Conservation (phyloP, 495 filamentous ascomycete genomes). For the Opeltia flavorubescens region DNA sequence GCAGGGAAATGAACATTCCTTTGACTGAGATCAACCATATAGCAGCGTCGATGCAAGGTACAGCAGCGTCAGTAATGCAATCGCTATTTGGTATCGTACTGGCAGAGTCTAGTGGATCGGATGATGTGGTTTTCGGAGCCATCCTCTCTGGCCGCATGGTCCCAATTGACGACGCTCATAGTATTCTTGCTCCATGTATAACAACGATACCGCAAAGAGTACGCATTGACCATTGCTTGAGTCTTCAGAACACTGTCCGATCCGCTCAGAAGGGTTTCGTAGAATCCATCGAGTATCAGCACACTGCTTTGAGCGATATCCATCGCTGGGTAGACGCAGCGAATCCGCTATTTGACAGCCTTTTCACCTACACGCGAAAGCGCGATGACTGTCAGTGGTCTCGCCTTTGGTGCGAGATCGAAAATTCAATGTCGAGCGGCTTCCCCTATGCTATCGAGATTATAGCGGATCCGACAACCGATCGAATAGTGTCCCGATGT, state of each 20-base stretch:
- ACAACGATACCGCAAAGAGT: constrained; percentile 72
- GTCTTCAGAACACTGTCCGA: constrained; percentile 18
- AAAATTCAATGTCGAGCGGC: constrained; percentile 22
- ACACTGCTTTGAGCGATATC: constrained; percentile 31
- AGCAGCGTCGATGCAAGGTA: constrained; percentile 19
- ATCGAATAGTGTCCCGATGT: constrained; percentile 16
- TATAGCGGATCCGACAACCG: constrained; percentile 14
- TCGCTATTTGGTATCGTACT: constrained; percentile 30
- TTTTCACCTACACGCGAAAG: constrained; percentile 24
- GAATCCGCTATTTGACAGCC: constrained; percentile 27
- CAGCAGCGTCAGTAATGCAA: constrained; percentile 25
- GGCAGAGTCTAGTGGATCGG: constrained; percentile 22
- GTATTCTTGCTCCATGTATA: constrained; percentile 73
- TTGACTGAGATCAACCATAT: constrained; percentile 19
- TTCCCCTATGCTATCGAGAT: constrained; percentile 25
- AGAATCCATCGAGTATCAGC: constrained; percentile 29
- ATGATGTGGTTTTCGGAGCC: constrained; percentile 30
- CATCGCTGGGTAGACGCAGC: constrained; percentile 31
- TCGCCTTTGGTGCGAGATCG: constrained; percentile 19
- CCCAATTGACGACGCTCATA: constrained; percentile 42
- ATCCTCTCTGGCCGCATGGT: constrained; percentile 32
- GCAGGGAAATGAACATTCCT: constrained; percentile 12
- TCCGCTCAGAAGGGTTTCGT: constrained; percentile 27
- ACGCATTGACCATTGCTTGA: constrained; percentile 1
- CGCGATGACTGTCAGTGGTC: constrained; percentile 4